A percentile compares a stretch with the other conserved stretches of the same genome.
Evolutionary conservation across 495 filamentous ascomycete genomes (phyloP).

Genomic region (Neurospora sp.): DNA sequence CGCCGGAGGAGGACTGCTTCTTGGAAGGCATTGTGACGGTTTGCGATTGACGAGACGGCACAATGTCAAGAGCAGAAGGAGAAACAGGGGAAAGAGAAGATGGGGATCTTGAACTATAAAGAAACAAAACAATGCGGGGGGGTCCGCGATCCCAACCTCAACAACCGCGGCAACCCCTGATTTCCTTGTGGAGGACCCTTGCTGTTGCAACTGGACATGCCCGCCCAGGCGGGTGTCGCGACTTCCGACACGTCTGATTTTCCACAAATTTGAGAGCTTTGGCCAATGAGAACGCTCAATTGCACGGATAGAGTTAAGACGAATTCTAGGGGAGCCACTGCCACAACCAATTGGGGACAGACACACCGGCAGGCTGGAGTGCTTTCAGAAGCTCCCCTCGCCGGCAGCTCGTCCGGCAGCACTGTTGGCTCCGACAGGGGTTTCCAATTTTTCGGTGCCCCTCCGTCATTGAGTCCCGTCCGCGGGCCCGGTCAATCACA

Average conservation of each 20-base stretch:
- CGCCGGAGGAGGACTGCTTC: background rate
- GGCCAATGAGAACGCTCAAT: background rate
- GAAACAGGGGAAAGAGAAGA: background rate
- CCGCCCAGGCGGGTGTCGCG: background rate
- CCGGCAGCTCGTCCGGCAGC: background rate
- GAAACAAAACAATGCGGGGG: background rate
- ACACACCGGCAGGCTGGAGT: background rate
- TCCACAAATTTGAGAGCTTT: background rate
- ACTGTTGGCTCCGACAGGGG: background rate
- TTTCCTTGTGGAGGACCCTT: background rate
- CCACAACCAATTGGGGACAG: background rate
- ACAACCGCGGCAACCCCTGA: background rate
- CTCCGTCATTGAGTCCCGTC: background rate
- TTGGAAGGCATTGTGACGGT: slow-evolving; percentile 11
- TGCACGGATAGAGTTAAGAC: background rate
- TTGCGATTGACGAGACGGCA: background rate
- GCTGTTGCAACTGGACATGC: background rate
- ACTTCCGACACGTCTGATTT: background rate
- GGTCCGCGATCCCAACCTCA: background rate
- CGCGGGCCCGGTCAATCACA: background rate
- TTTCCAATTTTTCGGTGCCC: background rate
- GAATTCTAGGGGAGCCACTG: background rate
- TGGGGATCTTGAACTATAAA: background rate
- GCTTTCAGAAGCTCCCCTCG: background rate
- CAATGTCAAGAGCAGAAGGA: background rate